These are phyloP conservation scores for Flaveria sonorensis DNA, from an alignment of 129 eudicot genomes.

Conservation along the genomic window DNA sequence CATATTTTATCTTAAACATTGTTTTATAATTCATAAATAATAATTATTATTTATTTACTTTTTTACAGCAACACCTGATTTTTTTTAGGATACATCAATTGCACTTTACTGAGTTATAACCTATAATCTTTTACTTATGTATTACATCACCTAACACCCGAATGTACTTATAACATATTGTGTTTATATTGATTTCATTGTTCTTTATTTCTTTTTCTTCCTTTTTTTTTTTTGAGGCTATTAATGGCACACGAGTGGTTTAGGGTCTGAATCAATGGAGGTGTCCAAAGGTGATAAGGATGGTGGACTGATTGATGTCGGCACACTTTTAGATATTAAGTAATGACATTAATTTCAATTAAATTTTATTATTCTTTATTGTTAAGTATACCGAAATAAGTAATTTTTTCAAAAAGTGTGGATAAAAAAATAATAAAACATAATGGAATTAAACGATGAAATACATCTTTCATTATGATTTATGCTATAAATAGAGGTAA, in stretches of 20 bases:
- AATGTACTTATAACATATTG: too few species aligned
- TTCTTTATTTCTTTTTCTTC: too few species aligned
- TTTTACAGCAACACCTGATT: too few species aligned
- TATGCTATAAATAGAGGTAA: too few species aligned
- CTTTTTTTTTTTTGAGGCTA: neutral
- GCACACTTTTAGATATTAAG: slow-evolving; percentile 22
- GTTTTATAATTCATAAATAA: too few species aligned
- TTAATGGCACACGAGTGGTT: slow-evolving; percentile 34
- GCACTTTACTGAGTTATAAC: too few species aligned
- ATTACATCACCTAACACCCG: too few species aligned
- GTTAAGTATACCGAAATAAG: neutral
- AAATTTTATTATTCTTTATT: neutral
- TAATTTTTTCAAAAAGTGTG: neutral
- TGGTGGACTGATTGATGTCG: slow-evolving; percentile 31
- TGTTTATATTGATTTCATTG: neutral
- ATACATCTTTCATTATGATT: neutral
- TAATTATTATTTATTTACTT: too few species aligned
- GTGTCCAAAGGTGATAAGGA: slow-evolving; percentile 32
- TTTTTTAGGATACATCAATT: too few species aligned
- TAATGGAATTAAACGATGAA: neutral
- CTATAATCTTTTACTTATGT: too few species aligned
- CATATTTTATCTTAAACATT: too few species aligned
- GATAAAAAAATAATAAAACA: neutral
- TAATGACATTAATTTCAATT: slow-evolving; percentile 10
- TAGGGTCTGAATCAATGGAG: slow-evolving; percentile 7